A percentile compares a stretch with the other conserved stretches of the same genome.
phyloP scores from a whole-genome alignment of 805 yeast genomes.

The Blastobotrys terrestris region DNA sequence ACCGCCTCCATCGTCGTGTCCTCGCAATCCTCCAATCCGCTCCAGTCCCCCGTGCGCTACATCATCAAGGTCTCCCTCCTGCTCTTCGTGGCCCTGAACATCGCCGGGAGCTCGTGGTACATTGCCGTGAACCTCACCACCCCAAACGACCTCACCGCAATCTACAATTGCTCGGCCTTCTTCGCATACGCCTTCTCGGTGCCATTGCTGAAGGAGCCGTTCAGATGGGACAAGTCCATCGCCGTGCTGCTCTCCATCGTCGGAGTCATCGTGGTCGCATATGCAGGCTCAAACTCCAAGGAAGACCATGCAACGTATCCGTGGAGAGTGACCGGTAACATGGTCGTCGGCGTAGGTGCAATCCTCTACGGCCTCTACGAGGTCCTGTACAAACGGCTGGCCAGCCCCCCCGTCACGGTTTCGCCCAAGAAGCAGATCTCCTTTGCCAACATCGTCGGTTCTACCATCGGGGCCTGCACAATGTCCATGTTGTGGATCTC shows the following conservation, averaged over 20 bases:
- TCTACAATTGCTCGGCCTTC: slow-evolving; percentile 84
- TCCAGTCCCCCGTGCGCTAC: slow-evolving; percentile 41
- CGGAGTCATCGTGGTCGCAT: slow-evolving; percentile 78
- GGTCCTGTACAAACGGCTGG: slow-evolving; percentile 67
- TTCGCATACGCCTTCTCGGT: slow-evolving; percentile 82
- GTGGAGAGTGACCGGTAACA: slow-evolving; percentile 59
- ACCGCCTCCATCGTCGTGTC: slow-evolving; percentile 23
- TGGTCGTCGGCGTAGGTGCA: slow-evolving; percentile 68
- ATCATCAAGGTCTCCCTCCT: slow-evolving; percentile 39
- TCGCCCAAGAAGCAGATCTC: slow-evolving; percentile 65
- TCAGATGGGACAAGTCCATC: slow-evolving; percentile 53
- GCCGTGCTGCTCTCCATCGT: slow-evolving; percentile 66
- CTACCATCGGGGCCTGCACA: slow-evolving; percentile 57
- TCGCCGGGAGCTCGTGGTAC: slow-evolving; percentile 84
- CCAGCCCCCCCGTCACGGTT: slow-evolving; percentile 69
- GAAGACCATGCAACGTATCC: slow-evolving; percentile 41
- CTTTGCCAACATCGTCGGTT: slow-evolving; percentile 73
- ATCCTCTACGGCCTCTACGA: slow-evolving; percentile 76
- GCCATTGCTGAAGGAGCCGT: slow-evolving; percentile 59
- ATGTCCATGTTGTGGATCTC: slow-evolving; percentile 42
- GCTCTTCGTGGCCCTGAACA: slow-evolving; percentile 53
- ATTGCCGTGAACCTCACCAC: slow-evolving; percentile 74
- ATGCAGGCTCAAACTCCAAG: slow-evolving; percentile 34
- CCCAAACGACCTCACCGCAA: slow-evolving; percentile 83
- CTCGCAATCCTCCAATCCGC: slow-evolving; percentile 6